A percentile compares a stretch with the other conserved stretches of the same genome.
phyloP scores from a whole-genome alignment of 805 yeast genomes.

The Candida verbasci region DNA sequence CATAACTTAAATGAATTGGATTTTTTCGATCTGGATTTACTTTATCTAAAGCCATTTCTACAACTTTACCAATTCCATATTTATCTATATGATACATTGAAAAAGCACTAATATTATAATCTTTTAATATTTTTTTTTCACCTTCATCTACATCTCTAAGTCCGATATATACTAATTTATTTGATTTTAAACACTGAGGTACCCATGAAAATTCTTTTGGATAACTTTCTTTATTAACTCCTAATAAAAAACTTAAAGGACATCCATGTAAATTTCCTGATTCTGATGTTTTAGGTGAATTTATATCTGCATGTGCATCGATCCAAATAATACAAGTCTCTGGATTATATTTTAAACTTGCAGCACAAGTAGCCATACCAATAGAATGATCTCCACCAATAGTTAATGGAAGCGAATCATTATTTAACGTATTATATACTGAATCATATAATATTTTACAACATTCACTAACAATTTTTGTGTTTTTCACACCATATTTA shows the following conservation, averaged over 20 bases:
- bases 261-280: conserved; percentile 96
- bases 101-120: conserved; percentile 73
- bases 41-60: conserved; percentile 81
- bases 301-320: conserved; percentile 97
- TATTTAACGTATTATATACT: conserved; percentile 47
- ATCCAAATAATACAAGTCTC: conserved; percentile 92
- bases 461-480: conserved; percentile 73
- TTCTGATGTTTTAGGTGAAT: conserved; percentile 76
- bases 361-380: conserved; percentile 89
- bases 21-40: conserved; percentile 62
- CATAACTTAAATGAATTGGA: conserved; percentile 90
- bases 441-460: conserved; percentile 59
- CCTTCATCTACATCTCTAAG: conserved; percentile 88
- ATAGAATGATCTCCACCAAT: conserved; percentile 97
- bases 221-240: conserved; percentile 61
- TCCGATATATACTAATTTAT: conserved; percentile 86
- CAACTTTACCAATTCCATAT: conserved; percentile 85
- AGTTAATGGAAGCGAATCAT: conserved; percentile 64
- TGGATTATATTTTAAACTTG: conserved; percentile 72
- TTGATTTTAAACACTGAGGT: conserved; percentile 57
- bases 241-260: conserved; percentile 88
- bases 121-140: conserved; percentile 70
- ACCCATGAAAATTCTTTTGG: conserved; percentile 84
- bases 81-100: conserved; percentile 96
- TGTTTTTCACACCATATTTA: conserved; percentile 59